Evolutionary conservation across 768 basidiomycete species (phyloP), one percentile per base, ranked within the genome.

Genomic region (Panus rudis): DNA sequence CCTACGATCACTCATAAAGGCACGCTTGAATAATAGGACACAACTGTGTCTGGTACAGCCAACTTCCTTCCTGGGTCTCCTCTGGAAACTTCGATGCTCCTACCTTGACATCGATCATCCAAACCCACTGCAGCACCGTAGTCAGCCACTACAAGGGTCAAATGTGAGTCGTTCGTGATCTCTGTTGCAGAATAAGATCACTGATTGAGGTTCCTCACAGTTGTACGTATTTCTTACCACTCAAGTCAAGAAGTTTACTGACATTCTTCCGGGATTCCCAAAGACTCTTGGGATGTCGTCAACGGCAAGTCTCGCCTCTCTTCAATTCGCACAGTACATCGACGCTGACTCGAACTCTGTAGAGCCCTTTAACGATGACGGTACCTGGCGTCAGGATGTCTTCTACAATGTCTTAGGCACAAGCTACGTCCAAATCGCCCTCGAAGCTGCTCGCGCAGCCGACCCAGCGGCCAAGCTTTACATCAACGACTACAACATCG

Each of bases 301-400:
- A 78, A 77, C 39, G 75, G 64, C 46, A 21, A 16, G 37, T 30
- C 1, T 32, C 28, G 10, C 28, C 10, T n/a, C n/a, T 30, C 28
- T 10, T 10, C 10, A 30, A 30, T 30, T 30, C 28, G 28, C 28
- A n/a, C 28, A 10, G n/a, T 10, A 10, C 28, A 30, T 10, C 28
- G n/a, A 30, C n/a, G 28, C n/a, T 30, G n/a, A 10, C 28, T 30
- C n/a, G n/a, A n/a, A n/a, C n/a, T 30, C 28, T 30, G n/a, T 30
- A 54, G 54, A 79, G 54, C 69, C 73, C 3, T 75, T 79, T 61
- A 74, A 78, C 44, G 78, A 79, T 30, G 67, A 79, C 46, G 77
- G 80, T 12, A 76, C 73, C 6, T 76, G 67, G 60, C 72, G 77
- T 30, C 46, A 61, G 6, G 61, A 69, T 41, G 69, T 81, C n/a